Base-by-base conservation (phyloP, 2,329 filamentous ascomycete genomes). In the Sporothrix euskadiensis region DNA sequence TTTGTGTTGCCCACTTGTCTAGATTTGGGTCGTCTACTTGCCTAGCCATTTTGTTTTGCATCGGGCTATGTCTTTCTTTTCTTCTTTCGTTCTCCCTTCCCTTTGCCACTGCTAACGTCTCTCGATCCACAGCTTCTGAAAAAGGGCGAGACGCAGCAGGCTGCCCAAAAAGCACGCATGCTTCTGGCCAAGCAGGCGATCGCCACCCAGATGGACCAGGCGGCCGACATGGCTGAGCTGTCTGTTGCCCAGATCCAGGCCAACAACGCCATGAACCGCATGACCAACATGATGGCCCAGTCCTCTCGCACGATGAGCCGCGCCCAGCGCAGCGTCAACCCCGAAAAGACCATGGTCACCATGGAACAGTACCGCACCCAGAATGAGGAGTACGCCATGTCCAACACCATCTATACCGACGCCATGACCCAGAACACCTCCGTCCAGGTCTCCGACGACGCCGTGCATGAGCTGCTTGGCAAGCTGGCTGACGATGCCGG, bases 401-500 rank as follows among this genome's bases (percentile, higher is more conserved):
- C 84, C 80, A 89, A 88, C 81, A 87, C 90, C 77, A 94, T 94
- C 82, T 96, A 96, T 82, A 93, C 95, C 82, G 94, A 94, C 79
- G 92, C 93, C 74, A 95, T 94, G 75, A 90, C 88, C 30, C 91
- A 92, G 75, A 92, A 91, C 52, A 97, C 94, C 1, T 81, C 92
- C 82, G 78, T 91, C 84, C 80, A 92, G 85, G 81, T 94, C 84
- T 83, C 92, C 84, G 82, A 97, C 80, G 94, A 97, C 77, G 93
- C 94, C 77, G 93, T 97, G 1, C 94, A 97, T 81, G 90, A 93
- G 77, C 83, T 97, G 75, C 91, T 97, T 83, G 91, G 89, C 76
- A 92, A 97, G 83, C 89, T 96, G 59, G 94, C 94, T 75, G 94
- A 97, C 81, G 94, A 97, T 81, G 93, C 92, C 10, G 94, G 94